Evolutionary conservation across 768 basidiomycete species (phyloP).

Genomic region (Imleria badia): DNA sequence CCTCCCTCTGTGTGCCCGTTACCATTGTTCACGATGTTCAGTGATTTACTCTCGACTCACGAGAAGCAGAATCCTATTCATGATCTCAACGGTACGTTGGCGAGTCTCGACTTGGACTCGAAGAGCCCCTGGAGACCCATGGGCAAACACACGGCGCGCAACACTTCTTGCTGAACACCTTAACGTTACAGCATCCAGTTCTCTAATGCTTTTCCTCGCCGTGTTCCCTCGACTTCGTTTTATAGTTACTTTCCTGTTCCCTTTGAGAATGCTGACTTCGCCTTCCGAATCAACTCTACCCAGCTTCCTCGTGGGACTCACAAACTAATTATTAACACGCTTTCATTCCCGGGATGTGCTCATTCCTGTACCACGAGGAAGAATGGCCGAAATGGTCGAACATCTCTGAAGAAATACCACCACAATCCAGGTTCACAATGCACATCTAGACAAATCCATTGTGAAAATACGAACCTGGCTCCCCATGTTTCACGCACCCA

Average conservation of each 20-base stretch:
- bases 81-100: slow-evolving; percentile 74
- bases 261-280: slow-evolving; percentile 14
- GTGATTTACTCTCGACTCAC: no score
- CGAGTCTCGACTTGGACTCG: slow-evolving; percentile 66
- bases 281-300: slow-evolving; percentile 19
- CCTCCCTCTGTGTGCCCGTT: no score
- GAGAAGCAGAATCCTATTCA: slow-evolving; percentile 55
- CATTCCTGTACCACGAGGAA: slow-evolving; percentile 73
- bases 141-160: slow-evolving; percentile 20
- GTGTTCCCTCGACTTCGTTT: slow-evolving; percentile 26
- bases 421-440: slow-evolving; percentile 62
- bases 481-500: slow-evolving; percentile 78
- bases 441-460: neutral
- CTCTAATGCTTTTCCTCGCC: slow-evolving; percentile 11
- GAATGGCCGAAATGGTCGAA: slow-evolving; percentile 97
- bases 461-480: slow-evolving; percentile 47
- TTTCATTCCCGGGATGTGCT: no score
- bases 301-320: slow-evolving; percentile 18
- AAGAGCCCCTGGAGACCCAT: slow-evolving; percentile 34
- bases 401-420: slow-evolving; percentile 99
- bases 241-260: slow-evolving; percentile 13
- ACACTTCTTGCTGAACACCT: slow-evolving; percentile 18
- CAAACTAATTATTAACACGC: slow-evolving; percentile 28
- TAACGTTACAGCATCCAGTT: slow-evolving; percentile 2
- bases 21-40: no score